Percentiles rank a stretch among this genome's conserved stretches.
Evolutionary conservation across 2,329 filamentous ascomycete genomes (phyloP).

Genomic region (Aureobasidium uvarum): DNA sequence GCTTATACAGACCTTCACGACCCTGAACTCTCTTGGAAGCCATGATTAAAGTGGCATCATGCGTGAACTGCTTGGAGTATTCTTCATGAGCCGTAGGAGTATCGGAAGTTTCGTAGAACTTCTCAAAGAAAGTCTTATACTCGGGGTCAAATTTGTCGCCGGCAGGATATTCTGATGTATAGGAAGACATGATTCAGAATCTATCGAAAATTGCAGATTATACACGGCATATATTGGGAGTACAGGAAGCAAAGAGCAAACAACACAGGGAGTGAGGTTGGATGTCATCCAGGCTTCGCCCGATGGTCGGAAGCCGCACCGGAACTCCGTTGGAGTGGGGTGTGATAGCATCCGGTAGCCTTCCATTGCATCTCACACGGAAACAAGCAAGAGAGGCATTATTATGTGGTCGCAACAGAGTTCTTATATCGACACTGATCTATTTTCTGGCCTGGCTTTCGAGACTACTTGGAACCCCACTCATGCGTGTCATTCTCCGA

Average conservation of each 20-base stretch:
- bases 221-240: background rate
- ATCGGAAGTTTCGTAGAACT: constrained; percentile 50
- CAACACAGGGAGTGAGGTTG: constrained; percentile 30
- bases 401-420: background rate
- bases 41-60: constrained; percentile 54
- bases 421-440: background rate
- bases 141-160: constrained; percentile 36
- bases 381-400: background rate
- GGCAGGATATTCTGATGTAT: constrained; percentile 24
- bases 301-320: constrained; percentile 30
- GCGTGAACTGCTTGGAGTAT: constrained; percentile 51
- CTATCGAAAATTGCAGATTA: background rate
- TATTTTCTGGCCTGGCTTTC: background rate
- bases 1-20: constrained; percentile 42
- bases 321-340: constrained; percentile 44
- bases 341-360: constrained; percentile 37
- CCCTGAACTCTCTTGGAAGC: constrained; percentile 50
- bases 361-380: background rate
- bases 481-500: background rate
- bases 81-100: constrained; percentile 50
- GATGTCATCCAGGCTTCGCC: constrained; percentile 22
- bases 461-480: background rate
- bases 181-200: constrained; percentile 11
- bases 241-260: background rate
- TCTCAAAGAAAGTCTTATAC: constrained; percentile 47